These are phyloP conservation scores for Scenedesmus sp. DNA, from an alignment of 163 green algal genomes.

Conservation along the genomic window DNA sequence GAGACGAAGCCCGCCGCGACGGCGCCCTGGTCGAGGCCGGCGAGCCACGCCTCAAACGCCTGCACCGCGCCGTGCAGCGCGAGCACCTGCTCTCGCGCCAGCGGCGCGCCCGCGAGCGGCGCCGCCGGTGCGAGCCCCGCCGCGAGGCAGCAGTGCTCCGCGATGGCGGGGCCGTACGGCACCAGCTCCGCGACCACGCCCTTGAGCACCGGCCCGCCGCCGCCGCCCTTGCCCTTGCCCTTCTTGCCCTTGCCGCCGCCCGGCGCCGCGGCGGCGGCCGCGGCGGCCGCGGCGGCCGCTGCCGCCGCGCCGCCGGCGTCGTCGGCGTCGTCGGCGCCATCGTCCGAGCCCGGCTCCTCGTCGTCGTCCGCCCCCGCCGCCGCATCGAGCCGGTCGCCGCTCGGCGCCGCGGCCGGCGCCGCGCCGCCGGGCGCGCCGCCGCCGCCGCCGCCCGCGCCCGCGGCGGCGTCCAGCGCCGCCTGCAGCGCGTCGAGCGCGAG, in stretches of 20 bases:
- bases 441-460: background rate
- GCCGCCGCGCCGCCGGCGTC: background rate
- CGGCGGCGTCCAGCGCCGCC: conserved; percentile 11
- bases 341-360: background rate
- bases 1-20: conserved; percentile 72
- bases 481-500: conserved; percentile 61
- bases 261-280: background rate
- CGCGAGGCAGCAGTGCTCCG: conserved; percentile 80
- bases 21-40: conserved; percentile 52
- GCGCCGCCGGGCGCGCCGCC: background rate
- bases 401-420: background rate
- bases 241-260: conserved; percentile 24
- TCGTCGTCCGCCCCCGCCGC: background rate
- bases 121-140: conserved; percentile 69
- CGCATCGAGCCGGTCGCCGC: too few species aligned
- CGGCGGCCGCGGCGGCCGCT: conserved; percentile 13
- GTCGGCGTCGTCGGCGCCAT: background rate
- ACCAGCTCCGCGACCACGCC: conserved; percentile 54
- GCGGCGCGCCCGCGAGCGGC: background rate
- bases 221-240: background rate
- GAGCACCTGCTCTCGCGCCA: conserved; percentile 46
- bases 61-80: conserved; percentile 64
- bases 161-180: conserved; percentile 84
- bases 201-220: conserved; percentile 33
- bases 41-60: conserved; percentile 78